Evolutionary conservation across 179 eudicot genomes (phyloP), one percentile per base, ranked within the genome.

Genomic region (Pouteria campechiana): DNA sequence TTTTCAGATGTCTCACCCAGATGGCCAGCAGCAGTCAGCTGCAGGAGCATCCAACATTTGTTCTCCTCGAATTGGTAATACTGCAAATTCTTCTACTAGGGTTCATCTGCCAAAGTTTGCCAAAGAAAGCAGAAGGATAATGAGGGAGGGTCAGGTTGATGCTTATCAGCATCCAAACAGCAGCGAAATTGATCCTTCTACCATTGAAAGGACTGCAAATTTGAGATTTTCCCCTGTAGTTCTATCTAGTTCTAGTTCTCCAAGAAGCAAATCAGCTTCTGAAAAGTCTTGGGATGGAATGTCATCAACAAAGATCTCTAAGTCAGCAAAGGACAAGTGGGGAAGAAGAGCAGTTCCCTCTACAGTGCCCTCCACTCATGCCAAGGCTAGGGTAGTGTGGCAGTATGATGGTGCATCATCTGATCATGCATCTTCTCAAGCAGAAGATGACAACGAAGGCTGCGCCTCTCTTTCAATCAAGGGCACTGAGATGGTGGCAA

Each of bases 241-340:
- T n/a, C n/a, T n/a, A n/a, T 65, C 78, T 46, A 74, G 54, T 35
- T 63, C 76, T 48, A 58, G 60, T 65, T 79, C 83, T 21, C 32
- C 60, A 25, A 77, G 78, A 60, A 77, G 87, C 52, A 69, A 57
- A 66, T 62, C 80, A 16, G 84, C 93, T 17, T 89, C 93, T 6
- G 93, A 84, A 70, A 69, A 83, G 58, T 89, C 97, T 13, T 84
- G 86, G 85, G 93, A 84, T 59, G 89, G 92, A 33, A n/a, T n/a
- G n/a, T 69, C 89, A 32, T 73, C 81, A 30, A 54, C 64, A 29
- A 82, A 78, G 46, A 54, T 49, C 1, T 43, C 77, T 18, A 83
- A 73, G 68, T 54, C 52, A 40, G 60, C 59, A 20, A 75, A 67
- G 67, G 88, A 78, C 41, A 87, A 64, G 55, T 37, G 70, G 58